Conservation (phyloP, 177 flowering plant genomes). For the Vitis hybrid region DNA sequence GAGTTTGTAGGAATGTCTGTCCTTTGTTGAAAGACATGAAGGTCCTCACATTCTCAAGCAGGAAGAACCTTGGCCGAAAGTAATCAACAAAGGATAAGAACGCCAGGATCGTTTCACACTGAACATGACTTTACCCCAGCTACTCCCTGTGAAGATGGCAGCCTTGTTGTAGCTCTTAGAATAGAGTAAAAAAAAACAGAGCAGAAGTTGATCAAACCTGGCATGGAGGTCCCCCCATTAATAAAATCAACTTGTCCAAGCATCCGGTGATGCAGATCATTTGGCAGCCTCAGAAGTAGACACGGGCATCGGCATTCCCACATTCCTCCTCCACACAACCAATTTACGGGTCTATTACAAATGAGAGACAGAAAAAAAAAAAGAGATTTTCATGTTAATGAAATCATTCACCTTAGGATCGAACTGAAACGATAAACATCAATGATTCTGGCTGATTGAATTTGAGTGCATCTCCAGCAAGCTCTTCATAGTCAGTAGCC, state of each 20-base stretch:
- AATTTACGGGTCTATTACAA: constrained; percentile 6
- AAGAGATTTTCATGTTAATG: constrained; percentile 21
- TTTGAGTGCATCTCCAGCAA: no score
- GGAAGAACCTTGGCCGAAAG: constrained; percentile 86
- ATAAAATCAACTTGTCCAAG: constrained; percentile 97
- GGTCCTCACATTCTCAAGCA: constrained; percentile 88
- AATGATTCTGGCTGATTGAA: no score
- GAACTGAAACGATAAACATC: no score
- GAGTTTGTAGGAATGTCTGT: constrained; percentile 65
- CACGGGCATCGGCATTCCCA: constrained; percentile 70
- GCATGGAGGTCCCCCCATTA: constrained; percentile 96
- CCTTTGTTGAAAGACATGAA: constrained; percentile 91
- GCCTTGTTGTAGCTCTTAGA: no score
- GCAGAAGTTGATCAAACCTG: constrained; percentile 44
- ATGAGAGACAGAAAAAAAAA: background rate
- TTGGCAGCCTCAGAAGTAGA: constrained; percentile 75
- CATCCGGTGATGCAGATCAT: constrained; percentile 45
- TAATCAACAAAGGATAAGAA: constrained; percentile 92
- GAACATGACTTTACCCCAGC: no score
- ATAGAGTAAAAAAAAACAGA: no score
- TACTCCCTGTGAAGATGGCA: no score
- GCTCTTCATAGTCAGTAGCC: no score
- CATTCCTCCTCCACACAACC: constrained; percentile 53
- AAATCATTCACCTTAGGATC: no score
- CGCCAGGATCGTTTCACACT: constrained; percentile 19